Evolutionary conservation across 805 yeast genomes (phyloP).

Genomic region (Saccharomycopsis fibuligera): DNA sequence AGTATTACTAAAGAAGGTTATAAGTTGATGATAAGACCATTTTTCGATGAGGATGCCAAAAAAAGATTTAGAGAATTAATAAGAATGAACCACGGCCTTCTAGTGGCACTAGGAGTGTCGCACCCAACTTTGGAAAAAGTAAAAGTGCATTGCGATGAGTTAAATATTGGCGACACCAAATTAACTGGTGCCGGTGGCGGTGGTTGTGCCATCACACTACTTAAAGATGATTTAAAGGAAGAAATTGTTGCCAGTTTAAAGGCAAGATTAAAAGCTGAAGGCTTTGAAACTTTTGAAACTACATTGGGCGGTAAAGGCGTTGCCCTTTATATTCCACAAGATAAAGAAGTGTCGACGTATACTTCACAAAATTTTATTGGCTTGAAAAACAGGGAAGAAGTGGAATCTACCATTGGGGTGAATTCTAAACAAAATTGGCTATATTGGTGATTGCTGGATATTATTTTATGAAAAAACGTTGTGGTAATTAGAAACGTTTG

Average conservation of each 20-base stretch:
- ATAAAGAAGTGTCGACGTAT: background rate
- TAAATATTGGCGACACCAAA: conserved; percentile 77
- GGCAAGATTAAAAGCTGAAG: conserved; percentile 35
- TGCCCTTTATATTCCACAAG: conserved; percentile 33
- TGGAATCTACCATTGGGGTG: conserved; percentile 13
- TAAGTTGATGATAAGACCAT: conserved; percentile 49
- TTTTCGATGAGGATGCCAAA: conserved; percentile 36
- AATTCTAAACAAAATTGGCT: background rate
- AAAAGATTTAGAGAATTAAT: conserved; percentile 53
- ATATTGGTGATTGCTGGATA: too few relatives aligned
- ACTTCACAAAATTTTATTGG: conserved; percentile 1
- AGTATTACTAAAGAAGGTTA: conserved; percentile 68
- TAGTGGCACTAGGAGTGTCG: conserved; percentile 82
- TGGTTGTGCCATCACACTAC: conserved; percentile 90
- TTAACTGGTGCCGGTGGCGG: conserved; percentile 99
- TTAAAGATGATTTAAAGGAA: conserved; percentile 37
- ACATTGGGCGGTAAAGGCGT: conserved; percentile 88
- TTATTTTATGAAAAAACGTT: too few relatives aligned
- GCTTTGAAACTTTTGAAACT: conserved; percentile 73
- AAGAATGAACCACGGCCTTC: conserved; percentile 78
- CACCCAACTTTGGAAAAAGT: conserved; percentile 86
- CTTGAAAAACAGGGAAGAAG: conserved; percentile 9
- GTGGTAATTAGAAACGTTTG: too few relatives aligned
- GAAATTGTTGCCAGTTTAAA: conserved; percentile 32
- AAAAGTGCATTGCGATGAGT: conserved; percentile 55